Base-by-base conservation (phyloP, 2,329 filamentous ascomycete genomes). In the Alternaria infectoria region DNA sequence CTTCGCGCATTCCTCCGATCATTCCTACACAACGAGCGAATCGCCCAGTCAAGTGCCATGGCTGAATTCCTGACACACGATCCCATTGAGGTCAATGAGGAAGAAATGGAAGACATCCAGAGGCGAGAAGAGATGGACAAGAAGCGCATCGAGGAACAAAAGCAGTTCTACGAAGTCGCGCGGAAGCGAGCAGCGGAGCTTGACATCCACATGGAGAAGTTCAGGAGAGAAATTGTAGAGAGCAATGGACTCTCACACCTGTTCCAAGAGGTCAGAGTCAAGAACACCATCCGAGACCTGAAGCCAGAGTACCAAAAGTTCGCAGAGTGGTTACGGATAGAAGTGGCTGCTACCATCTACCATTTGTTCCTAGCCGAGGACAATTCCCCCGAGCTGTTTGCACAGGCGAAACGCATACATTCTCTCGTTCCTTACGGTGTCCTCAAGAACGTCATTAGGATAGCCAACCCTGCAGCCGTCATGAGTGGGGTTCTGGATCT, bases 291-390 rank as follows among this genome's bases (percentile, higher is more conserved):
- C 57, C 87, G 89, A 67, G 93, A 97, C 70, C 86, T 99, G 57
- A 97, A 93, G 75, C 90, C 96, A 11, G 94, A 98, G 78, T 98
- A 98, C 79, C 92, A 96, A 75, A 99, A 98, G 79, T 98, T 99
- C 77, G 95, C 95, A 17, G 96, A 99, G 80, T 99, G 96, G 96
- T 84, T 98, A 54, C 90, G 96, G 43, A 99, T 99, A 74, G 96
- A 99, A 82, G 90, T 99, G 52, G 96, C 96, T 23, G 96, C 96
- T 44, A 97, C 96, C 21, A 89, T 98, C 62, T 99, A 99, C 77
- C 96, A 99, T 79, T 85, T 99, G 32, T 99, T 99, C 85, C 86
- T 99, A 47, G 96, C 96, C 6, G 96, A 99, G 79, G 96, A 99
- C 81, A 99, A 99, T 80, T 97, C 95, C 0, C 94, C 96, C 1